Conservation (phyloP, 495 filamentous ascomycete species). For the Neurospora sp. region DNA sequence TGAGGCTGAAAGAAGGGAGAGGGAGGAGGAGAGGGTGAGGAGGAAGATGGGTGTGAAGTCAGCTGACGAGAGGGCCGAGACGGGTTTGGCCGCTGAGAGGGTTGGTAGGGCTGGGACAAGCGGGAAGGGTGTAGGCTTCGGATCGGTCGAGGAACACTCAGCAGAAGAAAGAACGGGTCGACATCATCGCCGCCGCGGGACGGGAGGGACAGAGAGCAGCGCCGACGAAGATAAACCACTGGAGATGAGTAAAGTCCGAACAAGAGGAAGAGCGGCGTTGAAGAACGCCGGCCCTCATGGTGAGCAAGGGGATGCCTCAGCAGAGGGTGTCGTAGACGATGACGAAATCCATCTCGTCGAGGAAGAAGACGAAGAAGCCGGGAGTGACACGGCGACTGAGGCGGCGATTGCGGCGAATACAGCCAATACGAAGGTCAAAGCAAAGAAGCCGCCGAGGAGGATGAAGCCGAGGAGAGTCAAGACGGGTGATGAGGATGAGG, state of each 20-base stretch:
- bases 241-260: conserved; percentile 46
- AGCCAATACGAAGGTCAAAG: conserved; percentile 17
- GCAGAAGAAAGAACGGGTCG: conserved; percentile 9
- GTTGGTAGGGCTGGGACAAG: not conserved
- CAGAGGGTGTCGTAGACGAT: not conserved
- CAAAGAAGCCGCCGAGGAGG: conserved; percentile 11
- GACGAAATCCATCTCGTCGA: not conserved
- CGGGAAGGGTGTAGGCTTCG: not conserved
- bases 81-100: too few relatives aligned
- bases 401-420: not conserved
- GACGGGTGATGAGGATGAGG: conserved; percentile 29
- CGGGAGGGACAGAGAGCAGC: conserved; percentile 36
- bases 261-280: not conserved
- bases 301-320: too few relatives aligned
- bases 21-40: conserved; percentile 14
- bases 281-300: too few relatives aligned
- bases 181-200: conserved; percentile 38
- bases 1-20: conserved; percentile 27
- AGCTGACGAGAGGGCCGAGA: conserved; percentile 1
- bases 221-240: conserved; percentile 53
- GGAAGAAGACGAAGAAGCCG: conserved; percentile 1
- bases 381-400: not conserved
- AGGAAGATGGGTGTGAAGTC: conserved; percentile 9
- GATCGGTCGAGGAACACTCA: not conserved
- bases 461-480: conserved; percentile 27